Evolutionary conservation across 164 flowering plant species (phyloP).

Genomic region (grape (Vitis vinifera)): DNA sequence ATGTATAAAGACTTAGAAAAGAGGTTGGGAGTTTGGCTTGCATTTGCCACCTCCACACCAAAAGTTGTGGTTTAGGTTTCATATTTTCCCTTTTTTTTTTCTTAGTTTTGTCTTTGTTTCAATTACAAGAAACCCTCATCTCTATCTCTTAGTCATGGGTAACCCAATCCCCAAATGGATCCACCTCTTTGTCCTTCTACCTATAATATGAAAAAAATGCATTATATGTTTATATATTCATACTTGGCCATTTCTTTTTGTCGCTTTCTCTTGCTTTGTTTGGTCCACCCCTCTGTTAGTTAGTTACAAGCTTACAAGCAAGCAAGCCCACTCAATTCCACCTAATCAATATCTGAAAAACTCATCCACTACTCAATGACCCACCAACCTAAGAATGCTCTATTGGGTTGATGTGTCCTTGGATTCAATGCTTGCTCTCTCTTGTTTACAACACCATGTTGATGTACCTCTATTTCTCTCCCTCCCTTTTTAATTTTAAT

Average conservation of each 20-base stretch:
- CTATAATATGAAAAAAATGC: not conserved
- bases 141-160: conserved; percentile 12
- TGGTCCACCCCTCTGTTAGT: conserved; percentile 13
- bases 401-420: not conserved
- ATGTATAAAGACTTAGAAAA: conserved; percentile 15
- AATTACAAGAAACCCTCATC: conserved; percentile 9
- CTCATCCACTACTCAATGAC: conserved; percentile 4
- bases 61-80: conserved; percentile 34
- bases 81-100: not conserved
- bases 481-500: not conserved
- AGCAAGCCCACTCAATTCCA: conserved; percentile 10
- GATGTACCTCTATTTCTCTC: not conserved
- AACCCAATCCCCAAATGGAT: conserved; percentile 28
- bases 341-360: conserved; percentile 10
- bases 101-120: not conserved
- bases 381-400: conserved; percentile 7
- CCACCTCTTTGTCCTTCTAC: conserved; percentile 17
- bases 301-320: conserved; percentile 4
- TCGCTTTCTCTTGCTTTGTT: conserved; percentile 18
- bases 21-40: conserved; percentile 1
- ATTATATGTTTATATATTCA: not conserved
- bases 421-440: not conserved
- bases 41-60: conserved; percentile 18
- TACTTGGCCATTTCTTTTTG: conserved; percentile 4
- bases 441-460: not conserved